Evolutionary conservation across 2,329 filamentous ascomycete species (phyloP).

Genomic region (Aureobasidium uvarum): DNA sequence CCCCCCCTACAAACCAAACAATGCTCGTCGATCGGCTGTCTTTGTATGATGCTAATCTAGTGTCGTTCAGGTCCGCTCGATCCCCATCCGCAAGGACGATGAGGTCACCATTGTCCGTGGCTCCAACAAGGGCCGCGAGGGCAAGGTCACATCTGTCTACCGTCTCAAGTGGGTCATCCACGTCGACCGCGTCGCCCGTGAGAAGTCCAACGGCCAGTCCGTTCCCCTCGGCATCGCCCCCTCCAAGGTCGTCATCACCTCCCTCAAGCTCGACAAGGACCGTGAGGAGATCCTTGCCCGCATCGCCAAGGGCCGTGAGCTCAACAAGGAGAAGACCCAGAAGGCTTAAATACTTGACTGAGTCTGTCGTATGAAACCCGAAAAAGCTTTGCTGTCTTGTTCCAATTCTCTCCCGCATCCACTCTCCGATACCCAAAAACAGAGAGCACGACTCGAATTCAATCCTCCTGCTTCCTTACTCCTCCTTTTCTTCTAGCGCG

Average conservation of each 20-base stretch:
- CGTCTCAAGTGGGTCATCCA: constrained; percentile 97
- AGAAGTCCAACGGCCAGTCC: constrained; percentile 96
- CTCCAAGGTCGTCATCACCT: constrained; percentile 97
- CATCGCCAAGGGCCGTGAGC: constrained; percentile 77
- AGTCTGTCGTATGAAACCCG: constrained; percentile 9
- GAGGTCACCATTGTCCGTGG: constrained; percentile 83
- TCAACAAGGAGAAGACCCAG: constrained; percentile 57
- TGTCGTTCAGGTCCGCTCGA: constrained; percentile 72
- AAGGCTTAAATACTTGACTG: constrained; percentile 30
- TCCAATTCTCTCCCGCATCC: not conserved
- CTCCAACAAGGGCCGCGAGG: constrained; percentile 94
- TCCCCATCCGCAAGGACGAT: constrained; percentile 93
- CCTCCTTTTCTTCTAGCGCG: constrained; percentile 17
- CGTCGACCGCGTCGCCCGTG: constrained; percentile 92
- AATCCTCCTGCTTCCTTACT: constrained; percentile 11
- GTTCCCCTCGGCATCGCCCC: constrained; percentile 93
- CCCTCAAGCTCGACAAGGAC: constrained; percentile 98
- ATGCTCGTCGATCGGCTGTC: constrained; percentile 23
- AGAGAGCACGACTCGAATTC: not conserved
- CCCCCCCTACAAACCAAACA: constrained; percentile 15
- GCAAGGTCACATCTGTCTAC: constrained; percentile 97
- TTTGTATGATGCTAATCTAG: constrained; percentile 23
- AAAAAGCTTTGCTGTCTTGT: constrained; percentile 21
- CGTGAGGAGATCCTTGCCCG: constrained; percentile 84
- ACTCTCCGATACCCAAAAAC: not conserved